Evolutionary conservation across 805 yeast genomes (phyloP).

Genomic region (Candida nitratophila): DNA sequence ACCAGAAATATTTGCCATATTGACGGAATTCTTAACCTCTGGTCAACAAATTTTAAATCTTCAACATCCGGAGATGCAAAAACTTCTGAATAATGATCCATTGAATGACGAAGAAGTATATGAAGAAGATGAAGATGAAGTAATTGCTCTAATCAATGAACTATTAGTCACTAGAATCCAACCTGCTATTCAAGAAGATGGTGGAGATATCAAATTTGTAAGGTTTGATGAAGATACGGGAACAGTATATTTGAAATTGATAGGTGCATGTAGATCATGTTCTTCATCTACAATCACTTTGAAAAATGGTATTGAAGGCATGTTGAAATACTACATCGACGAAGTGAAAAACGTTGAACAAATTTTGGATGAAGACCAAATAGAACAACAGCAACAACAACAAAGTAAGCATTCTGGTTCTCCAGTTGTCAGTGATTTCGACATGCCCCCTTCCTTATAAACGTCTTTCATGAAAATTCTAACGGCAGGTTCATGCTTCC

Average conservation of each 20-base stretch:
- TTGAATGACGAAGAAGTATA: conserved; percentile 26
- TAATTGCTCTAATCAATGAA: conserved; percentile 85
- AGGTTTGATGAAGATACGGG: conserved; percentile 85
- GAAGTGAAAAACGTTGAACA: conserved; percentile 88
- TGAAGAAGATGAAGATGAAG: conserved; percentile 63
- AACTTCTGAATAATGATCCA: conserved; percentile 25
- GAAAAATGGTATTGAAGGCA: conserved; percentile 93
- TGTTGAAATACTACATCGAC: conserved; percentile 94
- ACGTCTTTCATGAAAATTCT: background rate
- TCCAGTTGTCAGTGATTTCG: background rate
- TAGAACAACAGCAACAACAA: background rate
- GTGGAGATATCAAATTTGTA: conserved; percentile 90
- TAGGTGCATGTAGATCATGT: conserved; percentile 95
- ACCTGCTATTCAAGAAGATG: conserved; percentile 98
- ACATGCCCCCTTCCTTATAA: background rate
- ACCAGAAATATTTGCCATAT: conserved; percentile 57
- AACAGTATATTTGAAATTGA: conserved; percentile 77
- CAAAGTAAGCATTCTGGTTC: background rate
- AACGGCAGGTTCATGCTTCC: no score
- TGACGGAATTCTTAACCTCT: conserved; percentile 48
- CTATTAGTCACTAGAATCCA: conserved; percentile 89
- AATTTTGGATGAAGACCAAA: conserved; percentile 64
- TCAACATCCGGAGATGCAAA: conserved; percentile 25
- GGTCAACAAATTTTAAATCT: conserved; percentile 48
- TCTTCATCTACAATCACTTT: conserved; percentile 86